Evolutionary conservation across 148 eudicot genomes (phyloP).

Genomic region (Oxyria digyna): DNA sequence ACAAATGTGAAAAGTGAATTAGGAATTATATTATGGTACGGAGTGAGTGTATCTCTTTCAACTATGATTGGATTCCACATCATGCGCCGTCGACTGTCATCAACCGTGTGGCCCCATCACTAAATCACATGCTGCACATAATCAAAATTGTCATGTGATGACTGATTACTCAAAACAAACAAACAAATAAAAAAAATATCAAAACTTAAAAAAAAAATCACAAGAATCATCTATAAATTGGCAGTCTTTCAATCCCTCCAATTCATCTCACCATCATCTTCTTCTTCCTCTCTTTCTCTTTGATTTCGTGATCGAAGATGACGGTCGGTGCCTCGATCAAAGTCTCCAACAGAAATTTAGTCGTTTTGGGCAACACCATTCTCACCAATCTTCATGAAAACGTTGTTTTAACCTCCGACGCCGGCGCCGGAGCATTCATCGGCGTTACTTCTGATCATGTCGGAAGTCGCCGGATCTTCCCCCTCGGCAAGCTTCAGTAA

Average conservation of each 20-base stretch:
- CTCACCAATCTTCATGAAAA: slow-evolving; percentile 42
- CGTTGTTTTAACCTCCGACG: slow-evolving; percentile 36
- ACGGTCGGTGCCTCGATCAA: slow-evolving; percentile 58
- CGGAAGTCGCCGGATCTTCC: slow-evolving; percentile 65
- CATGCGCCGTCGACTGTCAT: not conserved
- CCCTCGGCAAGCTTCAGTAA: slow-evolving; percentile 66
- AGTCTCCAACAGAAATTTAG: slow-evolving; percentile 34
- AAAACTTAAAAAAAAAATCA: not conserved
- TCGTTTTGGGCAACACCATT: slow-evolving; percentile 40
- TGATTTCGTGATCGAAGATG: slow-evolving; percentile 22
- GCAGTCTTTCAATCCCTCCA: not conserved
- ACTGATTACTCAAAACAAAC: not conserved
- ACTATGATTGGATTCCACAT: not conserved
- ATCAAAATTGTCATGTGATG: not conserved
- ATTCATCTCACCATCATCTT: not conserved
- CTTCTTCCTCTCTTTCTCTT: not conserved
- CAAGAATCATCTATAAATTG: not conserved
- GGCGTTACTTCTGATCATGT: slow-evolving; percentile 54
- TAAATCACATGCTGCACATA: not conserved
- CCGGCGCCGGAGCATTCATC: slow-evolving; percentile 48
- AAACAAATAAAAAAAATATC: not conserved
- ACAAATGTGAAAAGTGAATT: too few relatives aligned
- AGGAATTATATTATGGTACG: too few relatives aligned
- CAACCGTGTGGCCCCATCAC: not conserved
- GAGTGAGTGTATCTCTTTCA: not conserved